Base-by-base conservation (phyloP, 148 eudicot species). In the Heliamphora exappendiculata region DNA sequence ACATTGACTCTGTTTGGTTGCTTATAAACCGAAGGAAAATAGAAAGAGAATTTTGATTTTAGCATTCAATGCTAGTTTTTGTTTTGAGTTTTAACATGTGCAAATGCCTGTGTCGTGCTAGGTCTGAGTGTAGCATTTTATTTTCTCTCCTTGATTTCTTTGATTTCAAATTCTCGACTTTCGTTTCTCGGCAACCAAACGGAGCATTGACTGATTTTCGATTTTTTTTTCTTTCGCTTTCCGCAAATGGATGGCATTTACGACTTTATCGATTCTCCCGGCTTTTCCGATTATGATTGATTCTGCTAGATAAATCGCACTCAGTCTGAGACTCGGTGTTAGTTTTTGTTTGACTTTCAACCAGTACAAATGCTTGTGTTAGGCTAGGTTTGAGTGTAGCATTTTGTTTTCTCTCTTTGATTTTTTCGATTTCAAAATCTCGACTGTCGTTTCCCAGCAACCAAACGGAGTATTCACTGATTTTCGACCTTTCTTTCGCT, bases 1-100 rank as follows among this genome's bases (percentile, higher is more conserved):
- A 24, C 55, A 19, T n/a, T 24, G 19, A 62, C 53, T 70, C 63
- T 53, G 63, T 72, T 72, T 72, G 75, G 47, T 54, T 34, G 58
- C 44, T 37, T 1, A 34, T 62, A 72, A 53, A 45, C 34, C 10
- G 22, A 33, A 72, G 75, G 19, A 4, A 41, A n/a, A 12, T 31
- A 42, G 50, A 67, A 67, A 39, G 50, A 41, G 4, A 41, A 16
- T 36, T 36, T 29, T 33, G 20, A 7, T 29, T 63, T 17, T 42
- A 1, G 34, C 31, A 45, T 17, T 28, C 13, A 24, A 24, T 31
- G 33, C 19, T 50, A 12, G 39, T n/a, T 71, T 51, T n/a, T 0
- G 8, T 51, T 51, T 44, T 7, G 4, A 20, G 31, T 34, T 71
- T 51, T 44, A 33, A n/a, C n/a, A n/a, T n/a, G 37, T 17, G 13